Base-by-base conservation (phyloP, 2,329 filamentous ascomycete genomes). In the Apiospora arundinis region DNA sequence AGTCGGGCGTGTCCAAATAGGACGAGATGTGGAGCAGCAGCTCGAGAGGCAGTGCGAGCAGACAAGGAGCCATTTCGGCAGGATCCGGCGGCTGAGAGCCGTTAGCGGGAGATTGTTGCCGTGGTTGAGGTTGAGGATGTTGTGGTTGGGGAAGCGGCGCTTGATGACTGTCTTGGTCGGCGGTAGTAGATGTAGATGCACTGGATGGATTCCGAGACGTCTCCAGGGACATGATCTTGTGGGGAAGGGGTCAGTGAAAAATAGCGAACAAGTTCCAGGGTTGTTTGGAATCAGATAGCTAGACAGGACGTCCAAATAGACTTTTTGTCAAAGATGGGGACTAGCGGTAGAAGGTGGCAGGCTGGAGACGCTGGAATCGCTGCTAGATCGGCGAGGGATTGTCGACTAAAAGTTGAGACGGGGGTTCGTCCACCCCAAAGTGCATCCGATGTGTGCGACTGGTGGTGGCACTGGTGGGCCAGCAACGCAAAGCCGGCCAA, bases 1-100 rank as follows among this genome's bases (percentile, higher is more conserved):
- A 44, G 8, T 67, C 65, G 65, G 44, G 14, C 16, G 65, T 32
- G 14, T 44, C 40, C 23, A 67, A 16, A 46, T 21, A 46, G n/a
- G 65, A 45, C 5, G 65, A 67, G 40, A 67, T 28, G 65, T 44
- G n/a, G 65, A 67, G 65, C 40, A 67, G 40, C 40, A 67, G 65
- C 65, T 67, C 65, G 12, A 67, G 65, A 32, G 65, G 65, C 40
- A 67, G 14, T 12, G 25, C 16, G 7, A 67, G 65, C n/a, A 67
- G 28, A 32, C n/a, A 45, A 21, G 65, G 65, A 28, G 65, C 40
- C 65, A 67, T 67, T 0, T 40, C 9, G 56, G 56, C 32, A 9
- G 28, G 32, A 11, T 63, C 21, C 1, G 32, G 21, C 21, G 4
- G 28, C 28, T 60, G 52, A n/a, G 28, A 18, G 28, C 28, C 52